Percentiles rank a stretch among this genome's conserved stretches.
Conservation (phyloP, 78 protist genomes). For the Abeoforma whisleri region DNA sequence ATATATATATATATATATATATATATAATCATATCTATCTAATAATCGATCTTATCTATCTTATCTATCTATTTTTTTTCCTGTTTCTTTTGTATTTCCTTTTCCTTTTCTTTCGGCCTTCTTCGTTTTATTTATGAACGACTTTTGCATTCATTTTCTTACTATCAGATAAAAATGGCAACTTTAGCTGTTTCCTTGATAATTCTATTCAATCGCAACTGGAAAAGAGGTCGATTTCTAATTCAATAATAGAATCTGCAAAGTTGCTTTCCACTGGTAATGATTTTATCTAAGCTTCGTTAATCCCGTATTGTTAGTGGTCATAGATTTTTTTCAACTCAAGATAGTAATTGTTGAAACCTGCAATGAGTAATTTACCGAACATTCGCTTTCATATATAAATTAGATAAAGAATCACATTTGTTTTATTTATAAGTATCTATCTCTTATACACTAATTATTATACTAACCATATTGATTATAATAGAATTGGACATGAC, state of each 20-base stretch:
- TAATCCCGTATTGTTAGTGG: background rate
- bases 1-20: too few relatives aligned
- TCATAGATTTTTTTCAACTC: background rate
- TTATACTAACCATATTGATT: background rate
- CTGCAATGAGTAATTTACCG: background rate
- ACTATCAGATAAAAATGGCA: too few relatives aligned
- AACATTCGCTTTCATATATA: background rate
- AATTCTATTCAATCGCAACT: background rate
- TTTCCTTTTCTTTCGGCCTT: too few relatives aligned
- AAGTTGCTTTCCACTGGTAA: background rate
- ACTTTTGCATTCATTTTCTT: too few relatives aligned
- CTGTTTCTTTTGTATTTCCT: too few relatives aligned
- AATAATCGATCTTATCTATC: too few relatives aligned
- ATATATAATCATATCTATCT: too few relatives aligned
- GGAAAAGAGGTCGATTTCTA: background rate
- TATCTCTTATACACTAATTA: background rate
- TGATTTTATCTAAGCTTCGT: background rate
- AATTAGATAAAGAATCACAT: constrained; percentile 49
- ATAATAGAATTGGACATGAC: background rate
- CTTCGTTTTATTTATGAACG: too few relatives aligned
- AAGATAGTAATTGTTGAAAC: constrained; percentile 10
- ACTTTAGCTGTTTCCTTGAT: background rate
- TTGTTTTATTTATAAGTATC: background rate
- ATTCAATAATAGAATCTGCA: background rate
- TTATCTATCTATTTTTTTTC: too few relatives aligned